Conservation (phyloP, 805 yeast species). For the Nakazawaea ishiwadae region DNA sequence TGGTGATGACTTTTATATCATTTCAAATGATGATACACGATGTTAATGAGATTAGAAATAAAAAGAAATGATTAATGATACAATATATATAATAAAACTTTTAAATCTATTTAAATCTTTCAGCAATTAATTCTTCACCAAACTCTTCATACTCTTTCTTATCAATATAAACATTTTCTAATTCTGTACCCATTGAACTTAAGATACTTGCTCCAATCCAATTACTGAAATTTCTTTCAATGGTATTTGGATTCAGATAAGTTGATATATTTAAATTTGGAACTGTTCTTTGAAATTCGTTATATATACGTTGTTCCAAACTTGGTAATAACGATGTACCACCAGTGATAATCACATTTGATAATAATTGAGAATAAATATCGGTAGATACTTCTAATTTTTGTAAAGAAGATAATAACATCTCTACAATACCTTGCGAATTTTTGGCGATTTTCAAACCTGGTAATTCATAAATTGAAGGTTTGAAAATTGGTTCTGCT, state of each 20-base stretch:
- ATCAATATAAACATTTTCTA: slow-evolving; percentile 55
- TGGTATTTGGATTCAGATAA: slow-evolving; percentile 32
- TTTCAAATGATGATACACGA: slow-evolving; percentile 5
- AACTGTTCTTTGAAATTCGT: slow-evolving; percentile 50
- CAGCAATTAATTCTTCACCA: slow-evolving; percentile 44
- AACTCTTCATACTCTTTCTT: slow-evolving; percentile 62
- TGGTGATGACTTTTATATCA: slow-evolving; percentile 59
- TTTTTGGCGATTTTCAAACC: slow-evolving; percentile 41
- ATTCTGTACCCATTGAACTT: slow-evolving; percentile 48
- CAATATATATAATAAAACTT: too few relatives aligned
- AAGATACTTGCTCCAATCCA: slow-evolving; percentile 76
- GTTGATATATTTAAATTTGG: slow-evolving; percentile 44
- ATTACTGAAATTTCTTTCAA: slow-evolving; percentile 53
- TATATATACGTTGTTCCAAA: slow-evolving; percentile 47
- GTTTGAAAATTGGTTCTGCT: slow-evolving; percentile 70
- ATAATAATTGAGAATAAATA: slow-evolving; percentile 33
- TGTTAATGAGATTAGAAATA: neutral
- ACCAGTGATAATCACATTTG: slow-evolving; percentile 56
- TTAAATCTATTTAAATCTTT: slow-evolving; percentile 35
- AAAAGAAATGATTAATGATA: neutral
- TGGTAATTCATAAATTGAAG: slow-evolving; percentile 43
- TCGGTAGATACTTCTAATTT: slow-evolving; percentile 40
- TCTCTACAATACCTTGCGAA: slow-evolving; percentile 41
- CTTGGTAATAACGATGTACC: slow-evolving; percentile 54
- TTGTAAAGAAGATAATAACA: slow-evolving; percentile 39